Base-by-base conservation (phyloP, 2,329 filamentous ascomycete species). In the Raffaelea deltoideospora region DNA sequence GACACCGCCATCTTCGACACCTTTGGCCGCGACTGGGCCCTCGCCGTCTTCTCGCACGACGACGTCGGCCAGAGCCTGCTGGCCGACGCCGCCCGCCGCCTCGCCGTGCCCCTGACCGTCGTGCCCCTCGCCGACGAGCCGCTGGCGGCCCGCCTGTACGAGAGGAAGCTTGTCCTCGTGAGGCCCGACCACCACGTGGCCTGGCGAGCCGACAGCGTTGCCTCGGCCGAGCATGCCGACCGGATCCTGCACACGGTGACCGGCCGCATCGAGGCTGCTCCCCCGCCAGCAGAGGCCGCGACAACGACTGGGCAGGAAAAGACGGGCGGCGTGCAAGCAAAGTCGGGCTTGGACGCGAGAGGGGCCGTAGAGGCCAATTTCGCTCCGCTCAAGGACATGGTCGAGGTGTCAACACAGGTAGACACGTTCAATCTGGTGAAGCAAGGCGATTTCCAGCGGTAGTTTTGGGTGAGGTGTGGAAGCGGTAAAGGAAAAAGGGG, bases 101-200 rank as follows among this genome's bases (percentile, higher is more conserved):
- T 19, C 15, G 10, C 28, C 20, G 19, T 45, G 13, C 43, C 44
- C 11, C 31, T 44, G 1, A 28, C 14, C 11, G 11, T 17, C 3
- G 36, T 44, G 11, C n/a, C 30, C 13, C 29, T 46, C 4, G 18
- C 29, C 4, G 27, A 29, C 7, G 45, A 47, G 31, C 18, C 17
- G 3, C 43, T 39, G 18, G 41, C 37, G 7, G 21, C 15, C 14
- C 15, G 14, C 4, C 14, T 45, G 1, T 46, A 40, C 33, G 37
- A 41, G 28, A 38, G 33, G 9, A 19, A 26, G 7, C 23, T 43
- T 3, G 45, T 45, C 2, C 35, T 47, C 10, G 18, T 45, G 5
- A 34, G 45, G 15, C 45, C 45, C 3, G 45, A 47, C 20, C 23
- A 37, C 1, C 40, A 44, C 30, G 38, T 45, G 10, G 34, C 41